phyloP scores from a whole-genome alignment of 2,329 filamentous ascomycete species.

The Ramularia endophylla region DNA sequence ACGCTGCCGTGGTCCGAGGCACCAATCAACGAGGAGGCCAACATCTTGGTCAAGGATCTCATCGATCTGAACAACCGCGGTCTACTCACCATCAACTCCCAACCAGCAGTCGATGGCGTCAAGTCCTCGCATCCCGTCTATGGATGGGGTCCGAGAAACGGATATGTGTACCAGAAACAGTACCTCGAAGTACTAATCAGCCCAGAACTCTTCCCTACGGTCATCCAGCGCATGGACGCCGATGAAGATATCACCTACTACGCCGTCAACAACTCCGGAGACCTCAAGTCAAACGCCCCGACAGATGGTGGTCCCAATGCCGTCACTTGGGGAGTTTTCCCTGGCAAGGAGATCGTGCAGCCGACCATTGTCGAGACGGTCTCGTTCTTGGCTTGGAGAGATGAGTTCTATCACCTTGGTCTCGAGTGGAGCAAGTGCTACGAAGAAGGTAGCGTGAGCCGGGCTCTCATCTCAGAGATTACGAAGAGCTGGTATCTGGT shows the following conservation, averaged over 20 bases:
- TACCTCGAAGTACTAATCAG: slow-evolving; percentile 90
- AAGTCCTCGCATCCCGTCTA: slow-evolving; percentile 82
- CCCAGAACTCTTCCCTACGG: slow-evolving; percentile 68
- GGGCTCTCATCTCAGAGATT: slow-evolving; percentile 70
- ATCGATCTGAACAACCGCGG: slow-evolving; percentile 79
- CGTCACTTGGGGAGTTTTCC: slow-evolving; percentile 99
- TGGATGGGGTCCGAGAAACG: slow-evolving; percentile 91
- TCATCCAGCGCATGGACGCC: slow-evolving; percentile 70
- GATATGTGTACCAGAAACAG: slow-evolving; percentile 97
- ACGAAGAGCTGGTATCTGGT: slow-evolving; percentile 91
- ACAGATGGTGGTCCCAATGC: slow-evolving; percentile 80
- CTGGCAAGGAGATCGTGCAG: slow-evolving; percentile 98
- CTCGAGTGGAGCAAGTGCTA: slow-evolving; percentile 94
- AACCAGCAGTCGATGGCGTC: slow-evolving; percentile 86
- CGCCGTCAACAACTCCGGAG: slow-evolving; percentile 77
- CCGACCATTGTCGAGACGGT: slow-evolving; percentile 99
- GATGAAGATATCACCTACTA: slow-evolving; percentile 88
- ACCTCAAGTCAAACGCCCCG: slow-evolving; percentile 76
- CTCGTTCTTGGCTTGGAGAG: slow-evolving; percentile 97
- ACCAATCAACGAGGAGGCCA: slow-evolving; percentile 75
- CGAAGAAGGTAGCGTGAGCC: slow-evolving; percentile 66
- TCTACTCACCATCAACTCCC: slow-evolving; percentile 92
- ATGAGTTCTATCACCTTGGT: slow-evolving; percentile 90
- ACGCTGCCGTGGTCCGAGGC: slow-evolving; percentile 92
- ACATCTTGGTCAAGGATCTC: slow-evolving; percentile 69